Evolutionary conservation across 1,284 basidiomycete genomes (phyloP).

Genomic region (Pulchroboletus neoregius): DNA sequence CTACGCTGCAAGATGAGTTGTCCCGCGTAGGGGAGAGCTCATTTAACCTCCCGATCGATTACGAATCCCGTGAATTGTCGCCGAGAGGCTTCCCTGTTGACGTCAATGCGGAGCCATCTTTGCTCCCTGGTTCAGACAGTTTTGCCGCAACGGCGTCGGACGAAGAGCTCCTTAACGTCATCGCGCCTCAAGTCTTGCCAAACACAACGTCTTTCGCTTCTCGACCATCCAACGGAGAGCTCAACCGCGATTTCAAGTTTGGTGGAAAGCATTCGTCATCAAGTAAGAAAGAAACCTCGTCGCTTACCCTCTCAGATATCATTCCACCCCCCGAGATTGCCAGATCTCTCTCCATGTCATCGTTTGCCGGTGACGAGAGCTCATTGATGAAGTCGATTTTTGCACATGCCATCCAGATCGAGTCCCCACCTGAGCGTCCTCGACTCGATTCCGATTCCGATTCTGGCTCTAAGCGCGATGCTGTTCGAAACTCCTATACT

Average conservation of each 20-base stretch:
- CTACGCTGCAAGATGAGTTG: slow-evolving; percentile 27
- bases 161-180: slow-evolving; percentile 25
- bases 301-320: slow-evolving; percentile 65
- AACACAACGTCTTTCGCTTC: slow-evolving; percentile 39
- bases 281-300: slow-evolving; percentile 14
- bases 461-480: slow-evolving; percentile 37
- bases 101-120: slow-evolving; percentile 22
- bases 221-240: slow-evolving; percentile 55
- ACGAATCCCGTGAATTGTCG: slow-evolving; percentile 18
- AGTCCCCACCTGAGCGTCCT: slow-evolving; percentile 33
- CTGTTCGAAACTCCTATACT: slow-evolving; percentile 17
- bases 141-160: slow-evolving; percentile 13
- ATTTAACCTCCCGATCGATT: slow-evolving; percentile 19
- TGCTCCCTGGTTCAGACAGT: slow-evolving; percentile 21
- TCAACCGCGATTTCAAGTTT: slow-evolving; percentile 69
- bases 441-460: slow-evolving; percentile 49
- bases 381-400: slow-evolving; percentile 59
- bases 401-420: slow-evolving; percentile 41
- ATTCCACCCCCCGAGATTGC: slow-evolving; percentile 59
- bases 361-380: slow-evolving; percentile 47
- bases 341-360: slow-evolving; percentile 45
- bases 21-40: slow-evolving; percentile 21
- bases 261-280: slow-evolving; percentile 48
- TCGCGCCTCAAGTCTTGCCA: slow-evolving; percentile 26
- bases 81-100: slow-evolving; percentile 20